Evolutionary conservation across 306 rosid species (phyloP).

Genomic region (Rosa rugosa): DNA sequence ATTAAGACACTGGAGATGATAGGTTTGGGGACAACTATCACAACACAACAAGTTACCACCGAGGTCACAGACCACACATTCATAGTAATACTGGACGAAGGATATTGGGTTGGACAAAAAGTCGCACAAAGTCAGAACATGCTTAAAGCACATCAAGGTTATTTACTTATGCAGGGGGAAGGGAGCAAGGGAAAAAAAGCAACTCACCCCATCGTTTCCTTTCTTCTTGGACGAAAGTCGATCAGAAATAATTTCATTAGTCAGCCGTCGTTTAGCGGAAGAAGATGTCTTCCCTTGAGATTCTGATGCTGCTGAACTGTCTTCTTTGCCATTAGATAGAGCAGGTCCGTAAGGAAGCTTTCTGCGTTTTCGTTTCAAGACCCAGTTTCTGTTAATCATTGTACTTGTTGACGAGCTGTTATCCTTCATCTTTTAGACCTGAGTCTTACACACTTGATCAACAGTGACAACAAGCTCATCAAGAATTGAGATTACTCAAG

Average conservation of each 20-base stretch:
- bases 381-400: constrained; percentile 92
- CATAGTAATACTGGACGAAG: constrained; percentile 75
- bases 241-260: constrained; percentile 53
- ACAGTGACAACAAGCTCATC: constrained; percentile 29
- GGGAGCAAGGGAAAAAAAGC: neutral
- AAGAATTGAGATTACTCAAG: constrained; percentile 22
- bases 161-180: neutral
- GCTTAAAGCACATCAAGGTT: neutral
- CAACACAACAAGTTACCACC: constrained; percentile 98
- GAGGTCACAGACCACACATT: constrained; percentile 92
- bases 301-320: constrained; percentile 51
- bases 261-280: constrained; percentile 48
- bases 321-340: constrained; percentile 67
- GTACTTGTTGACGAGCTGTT: constrained; percentile 58
- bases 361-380: constrained; percentile 93
- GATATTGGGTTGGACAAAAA: constrained; percentile 18
- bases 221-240: constrained; percentile 76
- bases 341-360: constrained; percentile 61
- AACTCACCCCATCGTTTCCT: constrained; percentile 98
- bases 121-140: constrained; percentile 12
- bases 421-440: constrained; percentile 62
- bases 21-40: constrained; percentile 95
- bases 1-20: constrained; percentile 89
- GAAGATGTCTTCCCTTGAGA: constrained; percentile 56
- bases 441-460: constrained; percentile 38